Conservation (phyloP, 2,329 filamentous ascomycete genomes). For the Didymella lethalis region DNA sequence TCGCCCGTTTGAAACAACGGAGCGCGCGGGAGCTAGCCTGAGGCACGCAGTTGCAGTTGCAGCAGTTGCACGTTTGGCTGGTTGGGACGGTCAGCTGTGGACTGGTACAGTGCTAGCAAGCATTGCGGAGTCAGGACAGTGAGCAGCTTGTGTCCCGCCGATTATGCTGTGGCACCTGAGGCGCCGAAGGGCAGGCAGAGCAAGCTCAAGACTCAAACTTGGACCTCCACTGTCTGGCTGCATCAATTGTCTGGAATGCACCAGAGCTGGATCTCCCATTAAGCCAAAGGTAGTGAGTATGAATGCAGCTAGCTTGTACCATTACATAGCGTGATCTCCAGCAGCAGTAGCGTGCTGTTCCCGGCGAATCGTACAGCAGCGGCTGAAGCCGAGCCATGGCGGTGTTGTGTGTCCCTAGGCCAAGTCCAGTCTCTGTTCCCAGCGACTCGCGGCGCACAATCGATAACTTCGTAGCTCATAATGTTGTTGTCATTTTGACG, state of each 20-base stretch:
- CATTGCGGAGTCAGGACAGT: background rate
- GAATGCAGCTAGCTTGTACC: background rate
- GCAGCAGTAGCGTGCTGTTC: slow-evolving; percentile 6
- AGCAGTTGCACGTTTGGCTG: background rate
- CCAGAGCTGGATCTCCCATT: too few relatives aligned
- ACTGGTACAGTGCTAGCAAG: too few relatives aligned
- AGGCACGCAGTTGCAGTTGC: background rate
- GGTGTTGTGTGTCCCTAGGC: background rate
- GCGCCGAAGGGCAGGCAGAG: background rate
- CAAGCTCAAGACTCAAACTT: background rate
- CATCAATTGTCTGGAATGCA: too few relatives aligned
- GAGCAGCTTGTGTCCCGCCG: background rate
- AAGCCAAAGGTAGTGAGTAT: too few relatives aligned
- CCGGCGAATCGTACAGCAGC: slow-evolving; percentile 7
- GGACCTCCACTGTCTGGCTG: too few relatives aligned
- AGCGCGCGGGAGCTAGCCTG: slow-evolving; percentile 29
- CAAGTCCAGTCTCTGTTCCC: too few relatives aligned
- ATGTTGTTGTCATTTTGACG: too few relatives aligned
- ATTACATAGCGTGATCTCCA: background rate
- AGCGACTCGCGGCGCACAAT: too few relatives aligned
- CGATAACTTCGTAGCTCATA: too few relatives aligned
- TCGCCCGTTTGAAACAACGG: slow-evolving; percentile 33
- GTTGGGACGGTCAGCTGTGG: background rate
- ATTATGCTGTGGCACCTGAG: slow-evolving; percentile 10
- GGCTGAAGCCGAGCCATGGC: slow-evolving; percentile 11